Evolutionary conservation across 257 asterid species (phyloP).

Genomic region (Mentha longifolia): DNA sequence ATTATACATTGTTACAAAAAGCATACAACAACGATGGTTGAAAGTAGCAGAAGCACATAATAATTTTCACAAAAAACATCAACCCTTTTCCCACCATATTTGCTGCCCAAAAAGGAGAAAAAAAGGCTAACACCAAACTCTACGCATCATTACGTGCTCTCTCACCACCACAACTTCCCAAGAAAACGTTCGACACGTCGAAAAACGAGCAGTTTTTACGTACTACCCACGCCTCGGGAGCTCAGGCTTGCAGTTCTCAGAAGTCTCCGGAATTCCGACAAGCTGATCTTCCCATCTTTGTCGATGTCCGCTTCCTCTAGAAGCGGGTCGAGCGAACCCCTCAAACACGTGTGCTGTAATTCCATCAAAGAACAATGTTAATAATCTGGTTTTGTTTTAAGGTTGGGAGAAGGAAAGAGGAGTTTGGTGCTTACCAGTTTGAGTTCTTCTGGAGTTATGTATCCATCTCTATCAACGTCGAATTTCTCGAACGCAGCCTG

Average conservation of each 20-base stretch:
- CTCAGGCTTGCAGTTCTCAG: slow-evolving; percentile 88
- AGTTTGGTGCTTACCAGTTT: slow-evolving; percentile 63
- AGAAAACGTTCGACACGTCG: background rate
- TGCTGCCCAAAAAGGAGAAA: slow-evolving; percentile 14
- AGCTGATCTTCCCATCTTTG: slow-evolving; percentile 93
- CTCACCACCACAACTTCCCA: slow-evolving; percentile 19
- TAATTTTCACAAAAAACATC: slow-evolving; percentile 18
- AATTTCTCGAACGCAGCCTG: slow-evolving; percentile 91
- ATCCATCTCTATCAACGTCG: slow-evolving; percentile 92
- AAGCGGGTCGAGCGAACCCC: slow-evolving; percentile 84
- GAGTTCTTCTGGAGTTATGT: slow-evolving; percentile 88
- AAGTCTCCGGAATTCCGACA: slow-evolving; percentile 89
- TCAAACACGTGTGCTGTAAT: slow-evolving; percentile 77
- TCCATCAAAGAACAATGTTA: background rate
- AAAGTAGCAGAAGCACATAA: slow-evolving; percentile 22
- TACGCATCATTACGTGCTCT: background rate
- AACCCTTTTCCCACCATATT: slow-evolving; percentile 21
- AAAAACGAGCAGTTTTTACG: slow-evolving; percentile 19
- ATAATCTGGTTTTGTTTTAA: background rate
- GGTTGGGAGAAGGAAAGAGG: background rate
- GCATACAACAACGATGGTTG: background rate
- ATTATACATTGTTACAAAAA: slow-evolving; percentile 14
- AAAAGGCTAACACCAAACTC: background rate
- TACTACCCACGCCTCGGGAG: slow-evolving; percentile 52
- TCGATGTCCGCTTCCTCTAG: slow-evolving; percentile 97